These are phyloP conservation scores for Nelumbo lutea DNA, from an alignment of 164 flowering plant genomes.

Conservation along the genomic window DNA sequence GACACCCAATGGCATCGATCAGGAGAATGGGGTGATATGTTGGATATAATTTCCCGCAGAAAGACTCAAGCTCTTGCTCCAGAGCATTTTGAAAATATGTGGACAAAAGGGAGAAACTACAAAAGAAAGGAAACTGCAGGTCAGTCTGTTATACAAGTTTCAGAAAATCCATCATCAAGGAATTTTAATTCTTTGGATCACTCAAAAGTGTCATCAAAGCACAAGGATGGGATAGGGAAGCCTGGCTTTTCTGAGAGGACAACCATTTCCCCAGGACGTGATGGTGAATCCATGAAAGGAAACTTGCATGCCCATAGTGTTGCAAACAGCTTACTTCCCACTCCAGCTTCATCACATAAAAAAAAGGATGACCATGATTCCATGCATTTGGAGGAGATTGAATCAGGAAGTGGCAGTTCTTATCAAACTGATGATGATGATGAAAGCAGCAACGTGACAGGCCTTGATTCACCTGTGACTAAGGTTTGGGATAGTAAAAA, in stretches of 20 bases:
- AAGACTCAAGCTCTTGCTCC: slow-evolving; percentile 92
- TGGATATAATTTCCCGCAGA: slow-evolving; percentile 68
- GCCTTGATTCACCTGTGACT: slow-evolving; percentile 87
- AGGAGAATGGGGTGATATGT: slow-evolving; percentile 88
- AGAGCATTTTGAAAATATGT: slow-evolving; percentile 92
- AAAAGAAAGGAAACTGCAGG: slow-evolving; percentile 47
- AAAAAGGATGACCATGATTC: slow-evolving; percentile 37
- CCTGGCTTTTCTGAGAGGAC: slow-evolving; percentile 13
- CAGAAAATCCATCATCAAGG: slow-evolving; percentile 22
- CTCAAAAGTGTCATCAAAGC: slow-evolving; percentile 17
- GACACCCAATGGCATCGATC: slow-evolving; percentile 37
- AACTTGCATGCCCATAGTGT: slow-evolving; percentile 11
- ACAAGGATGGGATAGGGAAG: slow-evolving; percentile 21
- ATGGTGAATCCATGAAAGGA: slow-evolving; percentile 12
- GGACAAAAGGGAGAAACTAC: slow-evolving; percentile 91
- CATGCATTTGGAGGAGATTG: slow-evolving; percentile 37
- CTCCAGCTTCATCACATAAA: slow-evolving; percentile 18
- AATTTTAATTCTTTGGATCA: slow-evolving; percentile 19
- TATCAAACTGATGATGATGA: slow-evolving; percentile 78
- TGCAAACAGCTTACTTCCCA: slow-evolving; percentile 13
- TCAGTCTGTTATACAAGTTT: slow-evolving; percentile 29
- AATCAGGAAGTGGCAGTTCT: slow-evolving; percentile 54
- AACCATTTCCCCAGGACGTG: slow-evolving; percentile 13
- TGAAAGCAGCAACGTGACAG: slow-evolving; percentile 56
- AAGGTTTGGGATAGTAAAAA: slow-evolving; percentile 94